Conservation (phyloP, 371 early-diverging fungal genomes). For the Rhizomucor miehei region DNA sequence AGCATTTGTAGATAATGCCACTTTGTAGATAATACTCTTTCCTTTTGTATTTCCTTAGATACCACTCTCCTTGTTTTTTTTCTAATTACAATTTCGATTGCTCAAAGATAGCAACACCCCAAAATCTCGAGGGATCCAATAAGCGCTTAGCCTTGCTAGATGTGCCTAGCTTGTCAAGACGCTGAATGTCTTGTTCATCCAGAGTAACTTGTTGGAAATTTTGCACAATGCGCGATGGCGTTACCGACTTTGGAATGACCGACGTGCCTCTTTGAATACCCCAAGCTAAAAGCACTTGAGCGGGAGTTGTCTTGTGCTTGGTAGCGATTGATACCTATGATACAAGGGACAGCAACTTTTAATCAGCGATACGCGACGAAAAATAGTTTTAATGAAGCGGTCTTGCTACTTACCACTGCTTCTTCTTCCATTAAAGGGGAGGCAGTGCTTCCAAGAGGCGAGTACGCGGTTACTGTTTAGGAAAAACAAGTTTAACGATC, state of each 20-base stretch:
- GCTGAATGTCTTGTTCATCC: conserved; percentile 24
- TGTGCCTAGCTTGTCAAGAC: not conserved
- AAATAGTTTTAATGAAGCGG: no score
- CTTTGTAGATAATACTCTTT: not conserved
- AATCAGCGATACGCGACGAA: no score
- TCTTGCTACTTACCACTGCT: conserved; percentile 20
- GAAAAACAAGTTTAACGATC: conserved; percentile 39
- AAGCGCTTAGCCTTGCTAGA: conserved; percentile 18
- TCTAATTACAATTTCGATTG: not conserved
- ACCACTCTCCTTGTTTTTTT: no score
- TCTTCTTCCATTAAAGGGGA: conserved; percentile 42
- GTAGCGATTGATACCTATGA: conserved; percentile 59
- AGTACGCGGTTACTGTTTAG: conserved; percentile 78
- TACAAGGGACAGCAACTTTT: no score
- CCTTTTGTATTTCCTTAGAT: not conserved
- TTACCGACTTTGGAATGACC: conserved; percentile 66
- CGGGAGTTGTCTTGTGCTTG: conserved; percentile 61
- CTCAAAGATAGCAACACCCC: conserved; percentile 33
- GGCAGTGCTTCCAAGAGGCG: conserved; percentile 72
- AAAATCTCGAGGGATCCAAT: conserved; percentile 23
- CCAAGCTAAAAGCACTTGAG: conserved; percentile 80
- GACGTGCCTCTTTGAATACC: conserved; percentile 63
- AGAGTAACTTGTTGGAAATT: conserved; percentile 55
- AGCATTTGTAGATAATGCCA: conserved; percentile 10
- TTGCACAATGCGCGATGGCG: conserved; percentile 43